Conservation (phyloP, 2,329 filamentous ascomycete genomes). For the Penicillium corylophilum region DNA sequence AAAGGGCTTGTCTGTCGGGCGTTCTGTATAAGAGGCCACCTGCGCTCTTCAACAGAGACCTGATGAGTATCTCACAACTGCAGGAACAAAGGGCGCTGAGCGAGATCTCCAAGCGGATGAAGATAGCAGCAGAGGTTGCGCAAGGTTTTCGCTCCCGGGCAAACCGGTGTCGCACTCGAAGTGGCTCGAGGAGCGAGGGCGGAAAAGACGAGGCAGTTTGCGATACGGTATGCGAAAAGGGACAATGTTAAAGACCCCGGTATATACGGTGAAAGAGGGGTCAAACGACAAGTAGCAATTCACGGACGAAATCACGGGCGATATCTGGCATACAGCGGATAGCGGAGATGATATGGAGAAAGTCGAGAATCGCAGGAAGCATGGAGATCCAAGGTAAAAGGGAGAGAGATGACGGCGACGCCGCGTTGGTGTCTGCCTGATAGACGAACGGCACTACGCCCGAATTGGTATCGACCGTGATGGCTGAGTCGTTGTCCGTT, state of each 20-base stretch:
- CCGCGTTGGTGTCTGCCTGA: constrained; percentile 41
- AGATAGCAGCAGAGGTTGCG: background rate
- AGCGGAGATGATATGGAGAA: background rate
- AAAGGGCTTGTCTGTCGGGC: too few species aligned
- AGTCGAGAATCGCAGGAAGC: constrained; percentile 11
- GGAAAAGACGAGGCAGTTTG: background rate
- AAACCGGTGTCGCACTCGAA: constrained; percentile 2
- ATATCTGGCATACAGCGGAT: background rate
- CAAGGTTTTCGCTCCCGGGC: background rate
- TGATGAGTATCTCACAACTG: background rate
- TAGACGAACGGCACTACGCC: constrained; percentile 31
- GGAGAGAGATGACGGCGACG: constrained; percentile 20
- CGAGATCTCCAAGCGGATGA: background rate
- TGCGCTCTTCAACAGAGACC: background rate
- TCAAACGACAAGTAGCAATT: background rate
- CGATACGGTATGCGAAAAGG: background rate
- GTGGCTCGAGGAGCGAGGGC: background rate
- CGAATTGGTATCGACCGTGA: constrained; percentile 19
- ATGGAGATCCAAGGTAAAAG: constrained; percentile 1
- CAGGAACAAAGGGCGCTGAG: background rate
- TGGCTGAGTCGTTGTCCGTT: constrained; percentile 19
- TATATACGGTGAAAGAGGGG: background rate
- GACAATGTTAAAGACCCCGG: background rate
- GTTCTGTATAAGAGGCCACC: constrained; percentile 2
- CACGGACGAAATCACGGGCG: background rate